Percentiles rank a stretch among this genome's conserved stretches.
Conservation (phyloP, 176 grass and related monocot genomes). For the Oryza longistaminata region DNA sequence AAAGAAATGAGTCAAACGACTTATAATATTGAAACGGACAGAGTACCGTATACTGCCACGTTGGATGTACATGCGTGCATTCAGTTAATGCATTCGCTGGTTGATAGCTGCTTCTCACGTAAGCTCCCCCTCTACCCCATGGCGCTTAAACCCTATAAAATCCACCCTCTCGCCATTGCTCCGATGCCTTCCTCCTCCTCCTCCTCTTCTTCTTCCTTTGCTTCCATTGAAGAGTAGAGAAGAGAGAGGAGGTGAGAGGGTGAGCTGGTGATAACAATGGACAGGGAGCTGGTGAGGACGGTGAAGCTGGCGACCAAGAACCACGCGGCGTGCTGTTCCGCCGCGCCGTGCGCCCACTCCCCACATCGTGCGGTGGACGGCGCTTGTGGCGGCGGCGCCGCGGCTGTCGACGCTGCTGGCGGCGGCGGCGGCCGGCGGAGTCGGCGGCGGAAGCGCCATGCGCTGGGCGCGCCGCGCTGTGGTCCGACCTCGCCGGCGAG, state of each 20-base stretch:
- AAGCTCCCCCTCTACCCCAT: not conserved
- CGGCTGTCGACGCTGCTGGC: conserved; percentile 5
- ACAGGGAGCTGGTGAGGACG: conserved; percentile 25
- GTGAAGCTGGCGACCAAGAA: conserved; percentile 33
- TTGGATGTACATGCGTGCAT: not conserved
- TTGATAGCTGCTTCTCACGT: conserved; percentile 24
- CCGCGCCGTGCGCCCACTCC: conserved; percentile 36
- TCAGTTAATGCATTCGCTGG: conserved; percentile 27
- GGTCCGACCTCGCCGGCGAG: not conserved
- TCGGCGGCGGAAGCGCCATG: too few species aligned
- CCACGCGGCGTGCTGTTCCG: conserved; percentile 44
- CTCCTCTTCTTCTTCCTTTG: not conserved
- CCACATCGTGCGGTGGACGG: conserved; percentile 28
- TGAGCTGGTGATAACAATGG: conserved; percentile 4
- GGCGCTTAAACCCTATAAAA: conserved; percentile 51
- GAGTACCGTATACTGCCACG: not conserved
- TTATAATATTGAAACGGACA: too few species aligned
- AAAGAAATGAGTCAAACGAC: too few species aligned
- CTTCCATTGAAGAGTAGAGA: not conserved
- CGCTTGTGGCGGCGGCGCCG: conserved; percentile 17
- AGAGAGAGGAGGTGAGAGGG: not conserved
- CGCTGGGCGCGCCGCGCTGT: not conserved
- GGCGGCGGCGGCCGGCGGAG: not conserved
- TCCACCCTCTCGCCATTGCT: conserved; percentile 24
- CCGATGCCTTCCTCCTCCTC: not conserved